Evolutionary conservation across 2,329 filamentous ascomycete genomes (phyloP).

Genomic region (Coniochaeta prunicola): DNA sequence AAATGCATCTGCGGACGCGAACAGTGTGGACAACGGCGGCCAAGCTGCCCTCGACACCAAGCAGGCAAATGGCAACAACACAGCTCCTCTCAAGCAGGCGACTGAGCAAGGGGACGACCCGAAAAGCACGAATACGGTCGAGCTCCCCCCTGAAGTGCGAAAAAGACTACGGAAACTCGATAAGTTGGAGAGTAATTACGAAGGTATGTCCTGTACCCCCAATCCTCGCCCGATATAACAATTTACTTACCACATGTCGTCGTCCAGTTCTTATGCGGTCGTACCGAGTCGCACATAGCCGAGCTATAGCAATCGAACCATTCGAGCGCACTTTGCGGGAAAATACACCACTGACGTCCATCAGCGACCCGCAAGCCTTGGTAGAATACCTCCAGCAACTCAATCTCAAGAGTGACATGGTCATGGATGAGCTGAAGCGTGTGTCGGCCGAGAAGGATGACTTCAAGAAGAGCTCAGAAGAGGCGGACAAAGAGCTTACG

Average conservation of each 20-base stretch:
- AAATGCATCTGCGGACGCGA: conserved; percentile 8
- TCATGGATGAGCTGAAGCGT: conserved; percentile 86
- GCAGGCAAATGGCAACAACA: conserved; percentile 6
- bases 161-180: conserved; percentile 78
- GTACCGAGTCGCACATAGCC: conserved; percentile 83
- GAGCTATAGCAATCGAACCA: conserved; percentile 80
- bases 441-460: conserved; percentile 76
- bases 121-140: conserved; percentile 24
- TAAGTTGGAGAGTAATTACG: conserved; percentile 80
- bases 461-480: conserved; percentile 69
- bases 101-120: background rate
- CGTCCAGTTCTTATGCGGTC: conserved; percentile 73
- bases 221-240: background rate
- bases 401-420: conserved; percentile 81
- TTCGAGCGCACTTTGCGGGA: conserved; percentile 90
- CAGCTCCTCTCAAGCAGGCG: conserved; percentile 2
- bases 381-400: conserved; percentile 87
- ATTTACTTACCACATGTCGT: background rate
- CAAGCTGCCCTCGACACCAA: conserved; percentile 13
- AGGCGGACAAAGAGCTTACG: conserved; percentile 58
- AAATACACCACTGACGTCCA: conserved; percentile 84
- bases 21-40: conserved; percentile 6
- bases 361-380: conserved; percentile 75
- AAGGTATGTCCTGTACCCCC: conserved; percentile 47
- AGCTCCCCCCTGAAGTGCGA: conserved; percentile 67